Evolutionary conservation across 371 early-diverging fungal species (phyloP).

Genomic region (Apophysomyces ossiformis): DNA sequence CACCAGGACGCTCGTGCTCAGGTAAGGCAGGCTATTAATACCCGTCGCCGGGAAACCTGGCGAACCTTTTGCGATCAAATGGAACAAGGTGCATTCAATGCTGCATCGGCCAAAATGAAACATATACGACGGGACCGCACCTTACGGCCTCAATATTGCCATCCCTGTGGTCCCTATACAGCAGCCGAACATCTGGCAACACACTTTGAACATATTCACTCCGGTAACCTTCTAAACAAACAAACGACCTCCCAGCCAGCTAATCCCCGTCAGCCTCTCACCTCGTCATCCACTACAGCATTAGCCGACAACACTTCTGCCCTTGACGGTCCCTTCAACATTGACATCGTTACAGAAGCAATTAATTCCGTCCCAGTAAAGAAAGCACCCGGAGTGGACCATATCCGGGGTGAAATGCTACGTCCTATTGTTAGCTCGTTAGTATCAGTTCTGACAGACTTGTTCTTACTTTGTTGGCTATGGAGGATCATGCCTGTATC

Average conservation of each 20-base stretch:
- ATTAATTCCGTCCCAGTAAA: conserved; percentile 4
- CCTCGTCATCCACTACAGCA: too few relatives aligned
- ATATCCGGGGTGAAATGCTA: conserved; percentile 30
- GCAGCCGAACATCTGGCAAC: background rate
- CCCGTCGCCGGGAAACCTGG: conserved; percentile 21
- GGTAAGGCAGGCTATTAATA: background rate
- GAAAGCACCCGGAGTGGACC: conserved; percentile 33
- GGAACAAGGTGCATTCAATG: background rate
- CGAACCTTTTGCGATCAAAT: conserved; percentile 13
- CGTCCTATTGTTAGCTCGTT: background rate
- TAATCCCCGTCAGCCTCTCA: background rate
- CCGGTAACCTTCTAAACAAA: background rate
- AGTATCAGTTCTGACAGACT: background rate
- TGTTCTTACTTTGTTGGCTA: conserved; percentile 19
- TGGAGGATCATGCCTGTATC: background rate
- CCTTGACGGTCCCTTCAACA: background rate
- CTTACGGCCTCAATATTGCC: background rate
- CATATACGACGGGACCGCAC: conserved; percentile 4
- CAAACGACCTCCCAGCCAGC: background rate
- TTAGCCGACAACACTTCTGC: background rate
- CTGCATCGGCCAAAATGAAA: conserved; percentile 13
- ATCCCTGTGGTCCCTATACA: too few relatives aligned
- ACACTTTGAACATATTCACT: background rate
- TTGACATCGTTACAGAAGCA: background rate
- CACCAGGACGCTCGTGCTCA: conserved; percentile 19